Evolutionary conservation across 2,329 filamentous ascomycete species (phyloP).

Genomic region (Penicillium sumatraense): DNA sequence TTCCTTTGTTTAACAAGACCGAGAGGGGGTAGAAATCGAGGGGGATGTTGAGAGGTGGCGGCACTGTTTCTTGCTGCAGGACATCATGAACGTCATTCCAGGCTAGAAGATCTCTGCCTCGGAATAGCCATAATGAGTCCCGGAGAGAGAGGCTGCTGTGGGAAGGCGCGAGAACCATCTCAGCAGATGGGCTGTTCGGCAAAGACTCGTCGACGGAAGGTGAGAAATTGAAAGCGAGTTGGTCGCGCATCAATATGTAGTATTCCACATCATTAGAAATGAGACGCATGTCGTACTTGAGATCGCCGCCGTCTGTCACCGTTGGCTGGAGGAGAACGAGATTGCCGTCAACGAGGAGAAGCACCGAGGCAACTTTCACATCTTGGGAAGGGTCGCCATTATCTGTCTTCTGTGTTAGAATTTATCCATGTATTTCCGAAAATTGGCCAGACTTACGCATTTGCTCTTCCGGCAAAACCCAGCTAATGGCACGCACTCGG

Average conservation of each 20-base stretch:
- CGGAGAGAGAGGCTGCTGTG: conserved; percentile 63
- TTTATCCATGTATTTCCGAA: not conserved
- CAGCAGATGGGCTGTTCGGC: conserved; percentile 55
- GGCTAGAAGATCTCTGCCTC: conserved; percentile 80
- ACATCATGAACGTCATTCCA: conserved; percentile 91
- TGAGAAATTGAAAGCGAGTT: conserved; percentile 59
- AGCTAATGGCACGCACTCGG: conserved; percentile 88
- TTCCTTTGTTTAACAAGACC: conserved; percentile 83
- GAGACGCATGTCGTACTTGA: conserved; percentile 98
- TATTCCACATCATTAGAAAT: conserved; percentile 96
- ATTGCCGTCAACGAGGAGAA: conserved; percentile 97
- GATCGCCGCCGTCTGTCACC: conserved; percentile 75
- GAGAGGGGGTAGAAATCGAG: conserved; percentile 97
- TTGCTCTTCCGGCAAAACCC: conserved; percentile 92
- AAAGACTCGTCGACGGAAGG: conserved; percentile 52
- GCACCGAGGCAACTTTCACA: conserved; percentile 86
- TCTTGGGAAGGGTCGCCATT: conserved; percentile 96
- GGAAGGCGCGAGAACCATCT: conserved; percentile 49
- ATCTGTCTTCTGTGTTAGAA: conserved; percentile 43
- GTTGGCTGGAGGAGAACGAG: conserved; percentile 89
- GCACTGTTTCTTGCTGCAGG: conserved; percentile 74
- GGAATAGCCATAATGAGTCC: conserved; percentile 94
- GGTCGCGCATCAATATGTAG: conserved; percentile 89
- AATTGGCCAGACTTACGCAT: conserved; percentile 59
- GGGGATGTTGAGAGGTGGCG: conserved; percentile 74